Conservation (phyloP, 2,329 filamentous ascomycete genomes). For the Amauroascus verrucosus region DNA sequence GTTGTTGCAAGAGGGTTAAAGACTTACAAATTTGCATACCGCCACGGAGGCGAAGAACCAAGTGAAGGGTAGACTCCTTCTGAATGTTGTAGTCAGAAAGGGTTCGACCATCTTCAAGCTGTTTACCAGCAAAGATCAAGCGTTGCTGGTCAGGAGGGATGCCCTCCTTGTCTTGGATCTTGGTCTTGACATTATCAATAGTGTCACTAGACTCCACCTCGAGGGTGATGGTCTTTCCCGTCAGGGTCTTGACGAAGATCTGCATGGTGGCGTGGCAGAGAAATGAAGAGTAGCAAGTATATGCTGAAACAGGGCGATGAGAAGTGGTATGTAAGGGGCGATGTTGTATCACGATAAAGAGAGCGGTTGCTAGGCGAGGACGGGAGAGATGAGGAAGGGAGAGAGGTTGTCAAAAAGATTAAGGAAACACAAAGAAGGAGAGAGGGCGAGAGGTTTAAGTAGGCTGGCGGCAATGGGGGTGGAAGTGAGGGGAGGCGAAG, state of each 20-base stretch:
- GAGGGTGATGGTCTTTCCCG: conserved; percentile 47
- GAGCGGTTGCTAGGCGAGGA: conserved; percentile 2
- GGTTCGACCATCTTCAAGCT: conserved; percentile 48
- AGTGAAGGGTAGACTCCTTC: conserved; percentile 58
- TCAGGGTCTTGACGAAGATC: conserved; percentile 94
- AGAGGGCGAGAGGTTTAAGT: conserved; percentile 27
- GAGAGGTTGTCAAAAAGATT: conserved; percentile 18
- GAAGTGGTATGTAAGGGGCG: conserved; percentile 12
- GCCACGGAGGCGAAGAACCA: conserved; percentile 63
- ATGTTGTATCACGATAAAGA: conserved; percentile 14
- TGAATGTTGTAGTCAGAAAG: conserved; percentile 49
- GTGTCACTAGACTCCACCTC: conserved; percentile 42
- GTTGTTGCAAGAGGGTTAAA: too few species aligned
- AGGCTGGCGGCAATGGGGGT: conserved; percentile 18
- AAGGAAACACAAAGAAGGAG: conserved; percentile 17
- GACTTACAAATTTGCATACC: conserved; percentile 53
- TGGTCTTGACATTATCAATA: conserved; percentile 49
- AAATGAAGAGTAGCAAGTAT: conserved; percentile 3
- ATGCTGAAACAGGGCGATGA: not conserved
- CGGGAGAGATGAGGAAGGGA: not conserved
- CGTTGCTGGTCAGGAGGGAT: conserved; percentile 51
- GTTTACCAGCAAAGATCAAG: conserved; percentile 49
- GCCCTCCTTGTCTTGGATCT: conserved; percentile 52
- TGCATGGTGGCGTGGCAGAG: conserved; percentile 56
- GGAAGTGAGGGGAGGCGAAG: conserved; percentile 14